Base-by-base conservation (phyloP, 164 flowering plant genomes). In the Magnolia kwangsiensis region DNA sequence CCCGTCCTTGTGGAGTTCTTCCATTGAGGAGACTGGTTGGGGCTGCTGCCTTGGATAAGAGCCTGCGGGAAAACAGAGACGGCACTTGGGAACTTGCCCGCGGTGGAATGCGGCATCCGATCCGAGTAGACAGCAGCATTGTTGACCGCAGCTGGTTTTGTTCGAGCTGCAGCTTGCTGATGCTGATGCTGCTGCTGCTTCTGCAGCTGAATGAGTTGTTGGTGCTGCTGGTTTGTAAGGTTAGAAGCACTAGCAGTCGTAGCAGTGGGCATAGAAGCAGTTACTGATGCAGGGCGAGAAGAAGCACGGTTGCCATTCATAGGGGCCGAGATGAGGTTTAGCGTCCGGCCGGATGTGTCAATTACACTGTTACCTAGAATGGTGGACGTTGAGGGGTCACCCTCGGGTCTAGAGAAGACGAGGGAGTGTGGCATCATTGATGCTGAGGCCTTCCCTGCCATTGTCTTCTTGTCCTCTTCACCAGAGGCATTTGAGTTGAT, bases 1-100 rank as follows among this genome's bases (percentile, higher is more conserved):
- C 82, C 21, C 4, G 89, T 76, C 78, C 91, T 84, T 5, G 61
- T 77, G 8, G 93, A 77, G 51, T 86, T 84, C 78, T 91, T 95
- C 98, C 96, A 95, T 74, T 88, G 97, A 21, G 90, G 82, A 63
- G 93, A 87, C 73, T 93, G 98, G 64, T 75, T 45, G 11, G 93
- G 88, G 73, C 85, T 86, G 64, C 82, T 85, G 55, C 78, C 79
- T 72, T 88, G 93, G 14, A 89, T 86, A 50, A 88, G 84, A 72
- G 81, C 87, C 76, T 86, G 94, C 1, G 92, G 91, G 61, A 89
- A 90, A 13, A 78, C 76, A 29, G 94, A 84, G 8, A 87, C 66
- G 6, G 86, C 69, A 81, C 82, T 90, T 0, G 90, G 86, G 67
- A 88, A 91, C 85, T 91, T 95, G 69, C 87, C 79, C 82, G 84